Conservation (phyloP, 371 early-diverging fungal genomes). For the Dinochytrium kinnereticum region DNA sequence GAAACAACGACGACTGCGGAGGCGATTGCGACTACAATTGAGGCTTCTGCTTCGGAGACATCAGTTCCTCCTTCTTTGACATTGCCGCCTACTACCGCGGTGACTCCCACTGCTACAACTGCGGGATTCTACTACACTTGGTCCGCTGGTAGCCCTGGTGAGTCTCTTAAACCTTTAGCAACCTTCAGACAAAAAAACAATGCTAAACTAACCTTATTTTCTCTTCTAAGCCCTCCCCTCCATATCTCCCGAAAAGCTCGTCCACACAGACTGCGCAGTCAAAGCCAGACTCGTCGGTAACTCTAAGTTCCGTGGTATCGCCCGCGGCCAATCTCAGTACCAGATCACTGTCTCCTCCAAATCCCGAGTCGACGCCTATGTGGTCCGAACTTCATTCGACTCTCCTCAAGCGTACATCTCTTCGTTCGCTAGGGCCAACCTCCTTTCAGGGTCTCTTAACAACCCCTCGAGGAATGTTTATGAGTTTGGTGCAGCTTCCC, state of each 20-base stretch:
- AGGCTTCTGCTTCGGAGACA: neutral
- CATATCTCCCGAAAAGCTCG: neutral
- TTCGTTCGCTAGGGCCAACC: neutral
- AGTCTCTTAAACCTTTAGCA: too few relatives aligned
- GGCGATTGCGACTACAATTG: neutral
- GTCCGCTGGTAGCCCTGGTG: neutral
- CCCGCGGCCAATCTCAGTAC: slow-evolving; percentile 8
- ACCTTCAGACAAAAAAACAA: neutral
- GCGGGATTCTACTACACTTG: neutral
- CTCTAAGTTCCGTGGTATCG: neutral
- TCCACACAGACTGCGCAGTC: neutral
- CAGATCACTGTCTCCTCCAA: slow-evolving; percentile 13
- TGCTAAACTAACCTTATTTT: neutral
- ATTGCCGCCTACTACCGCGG: neutral
- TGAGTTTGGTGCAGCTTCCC: neutral
- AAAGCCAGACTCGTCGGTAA: too few relatives aligned
- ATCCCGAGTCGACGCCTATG: slow-evolving; percentile 8
- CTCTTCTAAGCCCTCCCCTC: neutral
- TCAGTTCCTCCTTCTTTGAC: neutral
- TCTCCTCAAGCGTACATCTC: neutral
- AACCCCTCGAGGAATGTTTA: neutral
- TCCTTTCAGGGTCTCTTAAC: neutral
- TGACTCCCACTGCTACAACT: neutral
- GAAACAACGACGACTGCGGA: neutral
- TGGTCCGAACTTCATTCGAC: neutral